Evolutionary conservation across 345 rosid species (phyloP), one percentile per base, ranked within the genome.

Genomic region (Heritiera littoralis): DNA sequence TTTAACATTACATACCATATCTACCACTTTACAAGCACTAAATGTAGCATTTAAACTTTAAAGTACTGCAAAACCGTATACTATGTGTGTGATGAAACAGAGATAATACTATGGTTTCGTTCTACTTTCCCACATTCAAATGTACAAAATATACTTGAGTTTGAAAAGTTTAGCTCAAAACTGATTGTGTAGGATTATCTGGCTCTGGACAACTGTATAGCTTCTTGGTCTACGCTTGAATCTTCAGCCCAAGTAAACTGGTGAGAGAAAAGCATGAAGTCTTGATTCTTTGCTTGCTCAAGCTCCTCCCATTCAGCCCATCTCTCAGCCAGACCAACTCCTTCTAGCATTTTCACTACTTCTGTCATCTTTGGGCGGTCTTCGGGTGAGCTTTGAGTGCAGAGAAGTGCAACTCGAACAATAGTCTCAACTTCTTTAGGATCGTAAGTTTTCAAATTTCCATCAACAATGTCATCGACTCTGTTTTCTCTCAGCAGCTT

Each of bases 261-360:
- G 75, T 79, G 88, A 45, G 94, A 81, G 60, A 84, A 77, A 73
- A 81, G 87, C 66, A 90, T 80, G 84, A 85, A 83, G 75, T 90
- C 92, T 82, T 73, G 83, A 63, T 83, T 85, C 88, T 91, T 88
- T 14, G 79, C 90, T 69, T 90, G 89, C 84, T 95, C 97, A 32
- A 84, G 83, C 76, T 84, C 86, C 88, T 95, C 97, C 93, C 75
- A 54, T 15, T 81, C 87, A 0, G 84, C 89, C 96, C 98, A 95
- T 81, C 89, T 92, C 88, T 88, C 93, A 10, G 89, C 87, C 54
- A 93, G 79, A 13, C 88, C 91, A 32, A 74, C 86, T 75, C 94
- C 98, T 81, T 81, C 86, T 76, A 93, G 87, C 99, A 95, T 87
- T 74, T 90, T 85, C 3, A 95, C 97, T 40, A 92, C 98, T 75